phyloP scores from a whole-genome alignment of 305 asterid genomes.

The Rubia occidens region DNA sequence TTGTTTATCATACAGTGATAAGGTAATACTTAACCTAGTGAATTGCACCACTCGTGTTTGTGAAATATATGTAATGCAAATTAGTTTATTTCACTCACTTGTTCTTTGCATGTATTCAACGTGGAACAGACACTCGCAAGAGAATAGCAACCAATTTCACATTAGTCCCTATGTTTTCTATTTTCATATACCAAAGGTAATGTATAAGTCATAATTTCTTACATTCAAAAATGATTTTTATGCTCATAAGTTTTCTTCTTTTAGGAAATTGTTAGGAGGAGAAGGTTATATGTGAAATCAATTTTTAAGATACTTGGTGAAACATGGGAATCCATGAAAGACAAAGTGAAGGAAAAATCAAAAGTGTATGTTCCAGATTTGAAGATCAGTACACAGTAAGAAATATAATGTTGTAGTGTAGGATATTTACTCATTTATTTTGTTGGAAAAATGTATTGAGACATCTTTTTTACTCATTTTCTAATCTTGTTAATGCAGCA shows the following conservation, averaged over 20 bases:
- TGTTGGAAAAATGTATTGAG: background rate
- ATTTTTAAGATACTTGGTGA: too few species aligned
- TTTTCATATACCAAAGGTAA: conserved; percentile 77
- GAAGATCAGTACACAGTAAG: conserved; percentile 52
- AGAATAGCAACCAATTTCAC: conserved; percentile 24
- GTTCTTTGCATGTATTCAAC: conserved; percentile 13
- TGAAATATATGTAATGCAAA: conserved; percentile 4
- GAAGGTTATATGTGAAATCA: too few species aligned
- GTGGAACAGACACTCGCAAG: conserved; percentile 39
- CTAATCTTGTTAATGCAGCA: conserved; percentile 20
- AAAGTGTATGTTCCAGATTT: too few species aligned
- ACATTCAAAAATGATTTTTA: background rate
- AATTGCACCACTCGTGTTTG: too few species aligned
- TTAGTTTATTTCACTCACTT: conserved; percentile 17
- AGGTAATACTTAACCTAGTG: conserved; percentile 27
- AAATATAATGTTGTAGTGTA: conserved; percentile 3
- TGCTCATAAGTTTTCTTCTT: too few species aligned
- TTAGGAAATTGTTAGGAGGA: too few species aligned
- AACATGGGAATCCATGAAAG: too few species aligned
- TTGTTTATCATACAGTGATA: conserved; percentile 60
- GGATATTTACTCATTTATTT: background rate
- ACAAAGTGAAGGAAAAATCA: too few species aligned
- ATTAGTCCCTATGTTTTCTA: conserved; percentile 61
- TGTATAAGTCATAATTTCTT: conserved; percentile 12
- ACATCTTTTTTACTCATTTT: conserved; percentile 14